Base-by-base conservation (phyloP, 2,329 filamentous ascomycete species). In the Neofusicoccum sp. region DNA sequence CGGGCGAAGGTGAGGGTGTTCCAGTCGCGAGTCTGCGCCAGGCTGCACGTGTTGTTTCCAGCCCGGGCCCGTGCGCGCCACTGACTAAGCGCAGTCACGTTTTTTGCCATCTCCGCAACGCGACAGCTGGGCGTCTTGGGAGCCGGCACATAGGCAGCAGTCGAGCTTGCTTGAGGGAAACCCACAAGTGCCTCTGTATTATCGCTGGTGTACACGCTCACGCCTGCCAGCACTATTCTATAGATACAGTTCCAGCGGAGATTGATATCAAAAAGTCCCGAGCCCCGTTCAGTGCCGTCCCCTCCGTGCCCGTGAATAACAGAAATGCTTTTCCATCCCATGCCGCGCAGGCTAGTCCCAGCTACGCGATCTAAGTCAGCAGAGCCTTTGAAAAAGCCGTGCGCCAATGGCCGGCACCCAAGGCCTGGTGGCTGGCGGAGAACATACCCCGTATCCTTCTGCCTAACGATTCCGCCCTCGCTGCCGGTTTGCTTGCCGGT, bases 381-480 rank as follows among this genome's bases (percentile, higher is more conserved):
- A 14, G 3, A n/a, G 14, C 7, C 12, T 45, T 4, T 6, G 4
- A 44, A 12, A 2, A 24, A 20, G 20, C 33, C 9, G 33, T 6
- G 14, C 26, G 12, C 8, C 12, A 4, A 14, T 30, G n/a, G 38
- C 28, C 30, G 38, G n/a, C 3, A 20, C n/a, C 4, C 28, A 16
- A 5, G 5, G 9, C 24, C 26, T 24, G 8, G 28, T 6, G 38
- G 20, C 4, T 34, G 12, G 36, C 5, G 40, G 20, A 47, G n/a
- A 31, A 60, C 86, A 78, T 79, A 91, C 89, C 90, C 90, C 65
- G 85, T 86, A 65, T 93, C 89, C 77, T 91, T 93, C 76, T 92
- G 88, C 72, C 91, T 83, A 58, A 87, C 78, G 63, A 93, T 87
- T 45, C 82, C 86, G 49, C 85, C 88, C 62, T 84, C 80, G n/a